Evolutionary conservation across 306 rosid genomes (phyloP), one percentile per base, ranked within the genome.

Genomic region (Vigna unguiculata): DNA sequence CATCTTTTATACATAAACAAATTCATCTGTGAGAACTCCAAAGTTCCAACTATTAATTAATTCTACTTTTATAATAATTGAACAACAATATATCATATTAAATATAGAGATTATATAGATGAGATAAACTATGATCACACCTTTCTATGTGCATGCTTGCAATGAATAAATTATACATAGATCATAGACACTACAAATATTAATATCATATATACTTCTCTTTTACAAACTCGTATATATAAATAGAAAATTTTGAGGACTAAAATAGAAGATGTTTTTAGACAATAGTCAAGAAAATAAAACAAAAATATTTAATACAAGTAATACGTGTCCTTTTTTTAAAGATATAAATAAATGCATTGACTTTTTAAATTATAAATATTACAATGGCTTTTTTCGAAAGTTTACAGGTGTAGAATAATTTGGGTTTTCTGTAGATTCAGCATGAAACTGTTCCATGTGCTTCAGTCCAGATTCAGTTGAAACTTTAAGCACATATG

Each of bases 391-490:
- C 16, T 46, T 69, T 45, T 46, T 8, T 67, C 61, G 49, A 69
- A 48, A 48, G 60, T 49, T 51, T 32, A 12, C 75, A 51, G 4
- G 76, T 70, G 19, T 52, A 13, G 65, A 28, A 25, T 21, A 38
- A 8, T 38, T 53, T 53, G 51, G 51, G 38, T 13, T 71, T 11
- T 38, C 9, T 6, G 40, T 36, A 36, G 40, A 36, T 6, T 36
- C 4, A 68, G 61, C 25, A 45, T 19, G 51, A 17, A 61, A 51
- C 40, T 4, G 40, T 62, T 62, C 40, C 83, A 80, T 64, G 58
- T 63, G 79, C 74, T 60, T 54, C 49, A 30, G 69, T 63, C 28
- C 69, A 53, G 60, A 41, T 57, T 74, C 59, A 46, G 80, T 53
- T 74, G 76, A 57, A 32, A 46, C 69, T 24, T 73, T 25, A 48